Evolutionary conservation across 805 yeast species (phyloP), one percentile per base, ranked within the genome.

Genomic region (Kodamaea leandrae): DNA sequence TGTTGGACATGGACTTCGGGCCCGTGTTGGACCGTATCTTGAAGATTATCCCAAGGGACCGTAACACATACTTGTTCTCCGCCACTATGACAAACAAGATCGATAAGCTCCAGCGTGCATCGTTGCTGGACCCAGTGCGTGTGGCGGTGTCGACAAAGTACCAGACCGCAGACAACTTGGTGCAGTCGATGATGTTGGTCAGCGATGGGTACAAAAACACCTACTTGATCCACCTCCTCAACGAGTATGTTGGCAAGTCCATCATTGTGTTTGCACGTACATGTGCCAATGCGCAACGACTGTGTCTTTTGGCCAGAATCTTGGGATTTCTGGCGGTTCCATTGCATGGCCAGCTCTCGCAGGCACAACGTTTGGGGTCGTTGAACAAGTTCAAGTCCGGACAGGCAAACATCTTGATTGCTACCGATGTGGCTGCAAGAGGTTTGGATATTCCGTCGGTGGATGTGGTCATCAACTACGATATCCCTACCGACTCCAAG

Each of bases 31-130:
- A 88, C 57, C 84, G 84, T 59, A 86, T 91, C 47, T 70, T 91
- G 42, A 83, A 81, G 49, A 78, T 87, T 37, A 84, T 91, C 29
- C 99, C 99, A 6, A 74, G 78, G 28, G 83, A 87, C 47, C 76
- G 93, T 63, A 87, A 89, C 4, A 85, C 93, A 0, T 88, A 83
- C 54, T 66, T 91, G 41, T 91, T 90, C 57, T 86, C 96, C 21
- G 99, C 99, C n/a, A 91, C 99, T 0, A 86, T 95, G 82, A 91
- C 98, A 2, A 85, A 86, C 33, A 93, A 93, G 60, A 89, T 91
- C 54, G 98, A 90, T 54, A 90, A 90, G 62, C 71, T 91, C 50
- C 98, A 93, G 66, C 72, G 98, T 46, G 98, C 98, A 1, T 88
- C 96, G 26, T 73, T 91, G 49, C 67, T 78, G 3, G 80, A 86